Evolutionary conservation across 768 basidiomycete genomes (phyloP), one percentile per base, ranked within the genome.

Genomic region (Phanerochaete sordida): DNA sequence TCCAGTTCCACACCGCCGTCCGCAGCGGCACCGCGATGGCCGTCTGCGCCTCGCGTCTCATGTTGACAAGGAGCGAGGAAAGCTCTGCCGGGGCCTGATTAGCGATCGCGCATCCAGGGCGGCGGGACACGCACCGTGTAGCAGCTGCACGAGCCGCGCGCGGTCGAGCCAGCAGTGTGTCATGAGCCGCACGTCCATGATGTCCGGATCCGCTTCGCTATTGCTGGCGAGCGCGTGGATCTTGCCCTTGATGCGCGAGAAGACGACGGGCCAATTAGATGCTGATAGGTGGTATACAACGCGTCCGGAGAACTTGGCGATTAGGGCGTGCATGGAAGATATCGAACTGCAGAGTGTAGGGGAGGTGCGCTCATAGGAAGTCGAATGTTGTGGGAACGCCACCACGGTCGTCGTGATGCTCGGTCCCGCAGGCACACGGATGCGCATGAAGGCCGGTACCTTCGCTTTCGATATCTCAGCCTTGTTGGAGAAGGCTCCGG

Each of bases 1-100:
- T 86, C 93, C 93, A 96, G 63, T 89, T 93, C 93, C 94, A 95
- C 27, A 96, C 77, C 1, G 91, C 91, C 28, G 82, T 79, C 23
- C 92, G 84, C 35, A 96, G 79, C 27, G 88, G 84, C 27, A 82
- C 76, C 0, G 92, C 85, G 50, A 95, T 80, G 0, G 88, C 86
- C 15, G 81, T 72, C 59, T 93, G 91, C 0, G 87, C 83, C 43
- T 90, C 86, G 33, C 78, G 80, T 63, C 84, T 85, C 85, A 96
- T 88, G 68, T 88, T 90, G 24, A 95, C 84, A 28, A 96, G 82
- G 3, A 92, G 77, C 1, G 90, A 90, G 0, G 90, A 90, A 1
- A 95, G 69, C 69, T 95, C 94, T 90, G 66, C 8, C 49, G 19
- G 56, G 35, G 59, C 23, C 2, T 33, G n/a, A 23, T 31, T 26